Percentiles rank a stretch among this genome's conserved stretches.
These are phyloP conservation scores for Lichtheimia ornata DNA, from an alignment of 371 early-diverging fungal genomes.

Conservation along the genomic window DNA sequence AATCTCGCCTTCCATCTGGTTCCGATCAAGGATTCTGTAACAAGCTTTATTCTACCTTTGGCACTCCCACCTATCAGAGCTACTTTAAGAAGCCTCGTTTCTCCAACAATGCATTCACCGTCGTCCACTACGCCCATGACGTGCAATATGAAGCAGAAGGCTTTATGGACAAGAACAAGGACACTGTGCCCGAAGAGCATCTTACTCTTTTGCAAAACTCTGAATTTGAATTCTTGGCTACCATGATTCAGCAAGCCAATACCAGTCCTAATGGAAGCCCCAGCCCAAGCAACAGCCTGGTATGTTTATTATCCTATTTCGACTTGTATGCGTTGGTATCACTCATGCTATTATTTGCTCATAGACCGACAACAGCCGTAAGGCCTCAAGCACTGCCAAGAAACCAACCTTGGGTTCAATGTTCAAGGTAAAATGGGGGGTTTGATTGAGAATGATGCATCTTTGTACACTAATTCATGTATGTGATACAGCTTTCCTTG, in stretches of 20 bases:
- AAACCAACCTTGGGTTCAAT: constrained; percentile 93
- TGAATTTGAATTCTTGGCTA: constrained; percentile 74
- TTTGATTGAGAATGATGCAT: not conserved
- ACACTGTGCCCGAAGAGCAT: constrained; percentile 95
- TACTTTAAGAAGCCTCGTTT: constrained; percentile 95
- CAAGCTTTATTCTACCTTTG: constrained; percentile 85
- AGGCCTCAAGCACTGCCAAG: constrained; percentile 46
- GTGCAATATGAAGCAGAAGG: constrained; percentile 92
- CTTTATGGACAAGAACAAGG: constrained; percentile 99
- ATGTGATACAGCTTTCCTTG: constrained; percentile 61
- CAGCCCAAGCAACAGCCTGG: constrained; percentile 39
- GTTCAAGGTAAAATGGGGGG: constrained; percentile 46
- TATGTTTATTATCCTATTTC: constrained; percentile 11
- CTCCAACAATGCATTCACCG: constrained; percentile 77
- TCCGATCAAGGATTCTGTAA: constrained; percentile 80
- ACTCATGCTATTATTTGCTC: not conserved
- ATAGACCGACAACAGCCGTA: constrained; percentile 5
- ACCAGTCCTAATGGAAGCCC: constrained; percentile 8
- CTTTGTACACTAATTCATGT: no score
- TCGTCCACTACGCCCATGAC: constrained; percentile 92
- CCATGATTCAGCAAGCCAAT: constrained; percentile 60
- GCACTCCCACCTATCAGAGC: constrained; percentile 63
- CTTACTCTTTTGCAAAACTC: constrained; percentile 69
- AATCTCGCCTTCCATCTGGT: constrained; percentile 90
- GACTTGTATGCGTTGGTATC: not conserved